Conservation (phyloP, 176 grass and related monocot genomes). For the Pontederia crassipes region DNA sequence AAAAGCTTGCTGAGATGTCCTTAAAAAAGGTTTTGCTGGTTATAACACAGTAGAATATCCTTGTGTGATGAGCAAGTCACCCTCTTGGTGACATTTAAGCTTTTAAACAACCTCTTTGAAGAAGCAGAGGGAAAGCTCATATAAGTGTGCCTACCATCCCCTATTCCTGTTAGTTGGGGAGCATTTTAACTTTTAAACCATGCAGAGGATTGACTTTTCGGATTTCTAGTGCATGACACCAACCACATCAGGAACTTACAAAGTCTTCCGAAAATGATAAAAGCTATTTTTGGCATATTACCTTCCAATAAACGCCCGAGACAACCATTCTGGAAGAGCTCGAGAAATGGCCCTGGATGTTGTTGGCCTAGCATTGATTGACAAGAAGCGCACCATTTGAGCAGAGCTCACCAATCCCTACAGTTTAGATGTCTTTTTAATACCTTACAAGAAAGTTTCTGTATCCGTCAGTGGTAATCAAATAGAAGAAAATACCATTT, state of each 20-base stretch:
- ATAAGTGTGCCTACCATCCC: too few species aligned
- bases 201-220: too few species aligned
- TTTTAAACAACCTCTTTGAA: too few species aligned
- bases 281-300: slow-evolving; percentile 25
- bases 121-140: too few species aligned
- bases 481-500: slow-evolving; percentile 50
- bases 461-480: background rate
- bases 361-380: slow-evolving; percentile 83
- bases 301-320: slow-evolving; percentile 93
- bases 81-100: too few species aligned
- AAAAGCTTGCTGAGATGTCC: too few species aligned
- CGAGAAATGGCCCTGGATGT: slow-evolving; percentile 65
- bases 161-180: too few species aligned
- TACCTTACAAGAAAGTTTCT: slow-evolving; percentile 4
- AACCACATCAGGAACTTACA: background rate
- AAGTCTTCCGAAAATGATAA: background rate
- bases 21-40: too few species aligned
- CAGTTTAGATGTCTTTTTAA: slow-evolving; percentile 25
- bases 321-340: slow-evolving; percentile 66
- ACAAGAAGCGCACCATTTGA: slow-evolving; percentile 74
- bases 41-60: too few species aligned
- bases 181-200: too few species aligned
- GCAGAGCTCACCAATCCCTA: slow-evolving; percentile 95
- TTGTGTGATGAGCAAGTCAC: too few species aligned
- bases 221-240: background rate